These are phyloP conservation scores for Hypoxylon trugodes DNA, from an alignment of 495 filamentous ascomycete species.

Conservation along the genomic window DNA sequence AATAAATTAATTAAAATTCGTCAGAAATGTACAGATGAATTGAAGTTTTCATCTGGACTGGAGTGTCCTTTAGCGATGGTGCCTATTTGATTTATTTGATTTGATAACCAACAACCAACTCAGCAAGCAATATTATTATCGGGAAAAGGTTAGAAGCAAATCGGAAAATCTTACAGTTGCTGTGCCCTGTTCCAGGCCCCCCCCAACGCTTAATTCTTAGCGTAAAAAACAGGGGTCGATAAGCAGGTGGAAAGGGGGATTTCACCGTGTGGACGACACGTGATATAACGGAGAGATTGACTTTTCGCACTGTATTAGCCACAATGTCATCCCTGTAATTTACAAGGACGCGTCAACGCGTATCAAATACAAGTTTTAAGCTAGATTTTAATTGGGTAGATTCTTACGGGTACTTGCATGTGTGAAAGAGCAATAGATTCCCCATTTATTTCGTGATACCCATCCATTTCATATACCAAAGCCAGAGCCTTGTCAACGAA, in stretches of 20 bases:
- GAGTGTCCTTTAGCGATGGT: slow-evolving; percentile 1
- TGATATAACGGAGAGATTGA: not conserved
- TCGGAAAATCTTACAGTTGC: slow-evolving; percentile 28
- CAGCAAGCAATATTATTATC: slow-evolving; percentile 9
- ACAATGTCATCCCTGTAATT: slow-evolving; percentile 18
- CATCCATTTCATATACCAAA: not conserved
- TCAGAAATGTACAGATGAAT: slow-evolving; percentile 35
- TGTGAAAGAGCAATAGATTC: too few species aligned
- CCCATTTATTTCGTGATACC: slow-evolving; percentile 49
- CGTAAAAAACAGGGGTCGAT: not conserved
- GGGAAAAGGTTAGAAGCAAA: slow-evolving; percentile 6
- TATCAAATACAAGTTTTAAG: too few species aligned
- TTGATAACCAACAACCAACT: slow-evolving; percentile 13
- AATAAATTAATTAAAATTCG: slow-evolving; percentile 3
- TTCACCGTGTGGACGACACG: slow-evolving; percentile 6
- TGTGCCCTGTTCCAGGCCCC: not conserved
- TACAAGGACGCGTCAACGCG: slow-evolving; percentile 38
- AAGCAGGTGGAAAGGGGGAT: slow-evolving; percentile 13
- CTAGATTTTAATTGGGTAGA: too few species aligned
- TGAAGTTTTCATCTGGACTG: not conserved
- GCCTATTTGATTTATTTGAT: too few species aligned
- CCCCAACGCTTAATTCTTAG: not conserved
- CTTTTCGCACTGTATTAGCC: slow-evolving; percentile 3
- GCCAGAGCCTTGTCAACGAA: not conserved
- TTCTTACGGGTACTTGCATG: too few species aligned